Percentiles rank a stretch among this genome's conserved stretches.
These are phyloP conservation scores for Collybiopsis confluens DNA, from an alignment of 768 basidiomycete genomes.

Conservation along the genomic window DNA sequence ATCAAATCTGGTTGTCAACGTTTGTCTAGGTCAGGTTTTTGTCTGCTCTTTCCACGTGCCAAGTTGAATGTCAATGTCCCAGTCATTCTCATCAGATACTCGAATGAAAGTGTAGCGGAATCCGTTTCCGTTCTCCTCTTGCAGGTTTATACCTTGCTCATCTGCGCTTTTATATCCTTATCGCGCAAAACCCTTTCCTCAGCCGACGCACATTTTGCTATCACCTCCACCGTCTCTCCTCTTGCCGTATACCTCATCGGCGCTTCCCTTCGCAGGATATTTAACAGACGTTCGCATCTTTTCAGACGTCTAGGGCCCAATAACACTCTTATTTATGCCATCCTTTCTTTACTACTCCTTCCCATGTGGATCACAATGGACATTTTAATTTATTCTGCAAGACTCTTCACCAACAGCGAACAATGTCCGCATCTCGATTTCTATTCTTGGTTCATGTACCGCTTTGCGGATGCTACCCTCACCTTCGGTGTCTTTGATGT, in stretches of 20 bases:
- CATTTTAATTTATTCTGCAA: slow-evolving; percentile 3
- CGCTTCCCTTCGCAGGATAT: not conserved
- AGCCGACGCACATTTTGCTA: slow-evolving; percentile 10
- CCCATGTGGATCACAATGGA: slow-evolving; percentile 7
- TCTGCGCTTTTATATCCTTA: slow-evolving; percentile 8
- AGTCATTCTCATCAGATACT: slow-evolving; percentile 5
- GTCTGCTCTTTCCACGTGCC: not conserved
- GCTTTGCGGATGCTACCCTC: not conserved
- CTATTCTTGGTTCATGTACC: slow-evolving; percentile 2
- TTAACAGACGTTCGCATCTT: slow-evolving; percentile 3
- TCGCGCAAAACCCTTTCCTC: slow-evolving; percentile 3
- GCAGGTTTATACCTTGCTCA: slow-evolving; percentile 7
- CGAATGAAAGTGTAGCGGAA: slow-evolving; percentile 1
- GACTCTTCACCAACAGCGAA: not conserved
- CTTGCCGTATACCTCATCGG: slow-evolving; percentile 8
- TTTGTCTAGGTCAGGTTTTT: slow-evolving; percentile 5
- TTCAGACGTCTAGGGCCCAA: slow-evolving; percentile 2
- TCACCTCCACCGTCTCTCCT: slow-evolving; percentile 8
- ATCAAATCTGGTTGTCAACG: slow-evolving; percentile 9
- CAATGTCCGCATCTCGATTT: slow-evolving; percentile 4
- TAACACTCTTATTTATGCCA: not conserved
- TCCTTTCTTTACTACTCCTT: not conserved
- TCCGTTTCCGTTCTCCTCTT: slow-evolving; percentile 6
- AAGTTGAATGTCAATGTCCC: not conserved
- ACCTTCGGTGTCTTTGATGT: not conserved